Conservation (phyloP, 2,329 filamentous ascomycete genomes). For the Aureobasidium melanogenum region DNA sequence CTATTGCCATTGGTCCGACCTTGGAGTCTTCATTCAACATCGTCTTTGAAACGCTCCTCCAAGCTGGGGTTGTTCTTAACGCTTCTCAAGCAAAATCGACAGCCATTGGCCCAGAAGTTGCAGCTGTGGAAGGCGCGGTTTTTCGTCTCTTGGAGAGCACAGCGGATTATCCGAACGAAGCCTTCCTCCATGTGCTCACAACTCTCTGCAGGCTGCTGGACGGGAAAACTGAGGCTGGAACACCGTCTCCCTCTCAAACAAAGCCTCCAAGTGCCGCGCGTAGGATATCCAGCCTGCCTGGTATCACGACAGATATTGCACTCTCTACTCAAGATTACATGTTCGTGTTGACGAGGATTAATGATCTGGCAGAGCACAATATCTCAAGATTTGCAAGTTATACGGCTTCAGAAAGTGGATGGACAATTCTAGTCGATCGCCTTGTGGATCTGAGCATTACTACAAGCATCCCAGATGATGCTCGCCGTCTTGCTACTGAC, state of each 20-base stretch:
- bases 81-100: slow-evolving; percentile 23
- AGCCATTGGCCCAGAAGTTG: slow-evolving; percentile 62
- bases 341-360: slow-evolving; percentile 41
- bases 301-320: slow-evolving; percentile 30
- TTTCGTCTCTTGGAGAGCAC: slow-evolving; percentile 85
- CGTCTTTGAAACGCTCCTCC: slow-evolving; percentile 81
- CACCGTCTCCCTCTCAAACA: slow-evolving; percentile 18
- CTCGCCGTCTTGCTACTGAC: slow-evolving; percentile 41
- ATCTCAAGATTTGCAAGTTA: slow-evolving; percentile 57
- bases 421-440: slow-evolving; percentile 56
- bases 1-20: slow-evolving; percentile 86
- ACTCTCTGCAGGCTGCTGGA: slow-evolving; percentile 65
- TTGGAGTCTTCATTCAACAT: slow-evolving; percentile 82
- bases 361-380: slow-evolving; percentile 37
- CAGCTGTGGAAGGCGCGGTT: slow-evolving; percentile 81
- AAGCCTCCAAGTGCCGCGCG: slow-evolving; percentile 17
- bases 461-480: slow-evolving; percentile 30
- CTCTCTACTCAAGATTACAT: slow-evolving; percentile 35
- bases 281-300: slow-evolving; percentile 35
- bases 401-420: slow-evolving; percentile 61
- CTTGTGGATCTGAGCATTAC: slow-evolving; percentile 41
- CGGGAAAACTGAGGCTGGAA: slow-evolving; percentile 7
- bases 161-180: slow-evolving; percentile 73
- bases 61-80: slow-evolving; percentile 78
- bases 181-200: slow-evolving; percentile 68